Evolutionary conservation across 2,329 filamentous ascomycete species (phyloP), one percentile per base, ranked within the genome.

Genomic region (Apiospora koreana): DNA sequence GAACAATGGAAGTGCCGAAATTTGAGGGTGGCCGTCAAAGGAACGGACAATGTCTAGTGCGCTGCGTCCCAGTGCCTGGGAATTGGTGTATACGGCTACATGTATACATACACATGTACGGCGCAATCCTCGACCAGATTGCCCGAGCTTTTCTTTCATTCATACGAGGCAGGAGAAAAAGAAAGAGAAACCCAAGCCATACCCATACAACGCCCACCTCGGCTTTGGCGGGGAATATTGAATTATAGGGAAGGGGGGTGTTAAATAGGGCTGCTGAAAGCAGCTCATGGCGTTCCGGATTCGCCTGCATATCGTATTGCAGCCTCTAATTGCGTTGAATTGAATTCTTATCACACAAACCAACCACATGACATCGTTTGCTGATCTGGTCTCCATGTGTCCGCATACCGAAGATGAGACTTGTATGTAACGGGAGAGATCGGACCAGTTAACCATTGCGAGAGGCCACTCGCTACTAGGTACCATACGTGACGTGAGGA

Each of bases 251-350:
- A 62, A 62, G 31, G 54, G 18, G 31, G 54, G 31, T 28, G 31
- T 58, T 58, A 38, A 38, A 62, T n/a, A 31, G 31, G 18, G 54
- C 31, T 62, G 10, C 28, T 21, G 31, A 62, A 38, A 62, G 54
- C 54, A 38, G 28, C 54, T n/a, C 21, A n/a, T n/a, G 54, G 54
- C 54, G 54, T 62, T 62, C 31, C 54, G 54, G 54, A 62, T 62
- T 58, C 50, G 12, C 28, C 54, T 62, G 54, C 18, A 14, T 62
- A 62, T 38, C 54, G 31, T 62, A 38, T 38, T 62, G 18, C 54
- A 62, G 54, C 54, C 54, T 46, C 28, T 35, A 8, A 9, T 28
- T 38, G 54, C 54, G 14, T 38, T 62, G 31, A 62, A 62, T 38
- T 38, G 18, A 62, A 35, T 28, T 58, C 16, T 62, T 62, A 21